These are phyloP conservation scores for Paraphoma sp. DNA, from an alignment of 2,329 filamentous ascomycete species.

Conservation along the genomic window DNA sequence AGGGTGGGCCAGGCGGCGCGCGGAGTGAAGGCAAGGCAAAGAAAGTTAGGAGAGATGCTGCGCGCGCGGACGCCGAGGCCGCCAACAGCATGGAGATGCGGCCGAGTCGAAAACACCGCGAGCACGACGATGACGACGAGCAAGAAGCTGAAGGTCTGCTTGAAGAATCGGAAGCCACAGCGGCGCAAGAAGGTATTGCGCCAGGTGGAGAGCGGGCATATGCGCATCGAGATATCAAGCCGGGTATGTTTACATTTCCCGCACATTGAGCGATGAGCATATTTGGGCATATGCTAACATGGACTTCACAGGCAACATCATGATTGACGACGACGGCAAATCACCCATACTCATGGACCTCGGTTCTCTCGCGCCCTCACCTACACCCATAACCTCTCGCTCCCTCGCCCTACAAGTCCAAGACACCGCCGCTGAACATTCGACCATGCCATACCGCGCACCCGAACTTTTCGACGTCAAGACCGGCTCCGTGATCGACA, in stretches of 20 bases:
- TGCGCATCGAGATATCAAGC: conserved; percentile 96
- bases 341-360: conserved; percentile 97
- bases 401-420: conserved; percentile 91
- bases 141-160: conserved; percentile 83
- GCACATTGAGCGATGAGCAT: not conserved
- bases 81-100: conserved; percentile 53
- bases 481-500: conserved; percentile 88
- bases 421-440: conserved; percentile 94
- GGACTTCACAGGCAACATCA: conserved; percentile 77
- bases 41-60: conserved; percentile 62
- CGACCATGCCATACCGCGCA: conserved; percentile 97
- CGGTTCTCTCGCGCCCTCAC: conserved; percentile 85
- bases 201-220: conserved; percentile 79
- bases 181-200: conserved; percentile 70
- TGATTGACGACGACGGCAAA: conserved; percentile 91
- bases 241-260: conserved; percentile 65
- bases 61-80: conserved; percentile 59
- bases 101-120: conserved; percentile 45
- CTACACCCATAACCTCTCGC: conserved; percentile 86
- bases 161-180: conserved; percentile 76
- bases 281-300: conserved; percentile 10
- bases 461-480: conserved; percentile 98
- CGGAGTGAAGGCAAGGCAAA: conserved; percentile 61
- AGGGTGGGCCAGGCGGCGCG: conserved; percentile 60
- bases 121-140: conserved; percentile 70